Evolutionary conservation across 805 yeast species (phyloP).

Genomic region (Ogataea haglerorum): DNA sequence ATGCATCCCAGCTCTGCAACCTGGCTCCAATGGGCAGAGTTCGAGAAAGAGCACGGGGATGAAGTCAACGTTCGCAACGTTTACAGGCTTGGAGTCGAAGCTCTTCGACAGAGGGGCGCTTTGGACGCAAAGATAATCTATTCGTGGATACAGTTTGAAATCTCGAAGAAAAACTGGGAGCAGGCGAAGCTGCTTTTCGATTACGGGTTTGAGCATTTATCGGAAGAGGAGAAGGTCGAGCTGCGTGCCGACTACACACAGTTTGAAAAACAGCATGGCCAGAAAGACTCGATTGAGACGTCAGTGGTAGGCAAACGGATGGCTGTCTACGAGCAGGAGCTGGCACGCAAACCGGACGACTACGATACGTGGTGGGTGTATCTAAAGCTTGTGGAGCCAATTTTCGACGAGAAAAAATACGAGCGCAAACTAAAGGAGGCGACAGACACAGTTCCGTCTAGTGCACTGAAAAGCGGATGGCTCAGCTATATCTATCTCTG

Average conservation of each 20-base stretch:
- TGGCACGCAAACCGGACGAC: constrained; percentile 49
- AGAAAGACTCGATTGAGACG: constrained; percentile 47
- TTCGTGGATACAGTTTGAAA: constrained; percentile 73
- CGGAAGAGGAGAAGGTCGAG: constrained; percentile 30
- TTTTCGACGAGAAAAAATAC: constrained; percentile 27
- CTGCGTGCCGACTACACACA: constrained; percentile 44
- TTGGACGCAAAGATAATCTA: constrained; percentile 40
- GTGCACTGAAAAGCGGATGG: constrained; percentile 45
- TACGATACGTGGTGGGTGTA: constrained; percentile 85
- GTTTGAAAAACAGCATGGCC: constrained; percentile 68
- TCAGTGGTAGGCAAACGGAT: constrained; percentile 54
- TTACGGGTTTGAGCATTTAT: constrained; percentile 44
- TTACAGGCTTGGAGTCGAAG: constrained; percentile 64
- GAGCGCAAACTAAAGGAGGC: constrained; percentile 43
- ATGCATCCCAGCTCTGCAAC: constrained; percentile 50
- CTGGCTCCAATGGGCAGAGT: constrained; percentile 75
- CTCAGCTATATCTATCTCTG: constrained; percentile 65
- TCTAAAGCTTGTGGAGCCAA: constrained; percentile 45
- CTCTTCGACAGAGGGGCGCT: constrained; percentile 32
- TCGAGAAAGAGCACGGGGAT: constrained; percentile 56
- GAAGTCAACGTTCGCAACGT: constrained; percentile 53
- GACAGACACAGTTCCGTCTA: constrained; percentile 39
- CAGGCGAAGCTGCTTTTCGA: constrained; percentile 58
- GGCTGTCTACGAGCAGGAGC: constrained; percentile 47
- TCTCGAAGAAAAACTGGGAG: constrained; percentile 53